Evolutionary conservation across 1,139 yeast genomes (phyloP).

Genomic region (Lodderomyces metapsilosis): DNA sequence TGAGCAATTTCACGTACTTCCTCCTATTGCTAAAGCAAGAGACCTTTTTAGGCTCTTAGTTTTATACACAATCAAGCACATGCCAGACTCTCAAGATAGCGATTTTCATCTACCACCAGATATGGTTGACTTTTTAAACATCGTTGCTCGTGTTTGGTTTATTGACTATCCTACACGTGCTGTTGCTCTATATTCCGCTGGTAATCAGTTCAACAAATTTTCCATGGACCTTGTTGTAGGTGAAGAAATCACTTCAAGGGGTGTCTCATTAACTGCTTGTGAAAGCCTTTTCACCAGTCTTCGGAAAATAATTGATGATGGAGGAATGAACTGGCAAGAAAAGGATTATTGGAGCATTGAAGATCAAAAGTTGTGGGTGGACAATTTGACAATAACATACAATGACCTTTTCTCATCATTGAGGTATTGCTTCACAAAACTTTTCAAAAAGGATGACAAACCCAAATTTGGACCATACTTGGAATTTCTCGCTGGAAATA

Average conservation of each 20-base stretch:
- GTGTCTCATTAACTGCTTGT: constrained; percentile 28
- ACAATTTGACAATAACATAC: constrained; percentile 48
- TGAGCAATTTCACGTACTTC: constrained; percentile 42
- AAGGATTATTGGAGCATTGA: constrained; percentile 43
- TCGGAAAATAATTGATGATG: constrained; percentile 32
- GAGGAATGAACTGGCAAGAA: constrained; percentile 34
- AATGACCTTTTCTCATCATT: constrained; percentile 48
- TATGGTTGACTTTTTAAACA: constrained; percentile 33
- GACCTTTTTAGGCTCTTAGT: constrained; percentile 2
- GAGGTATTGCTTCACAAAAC: constrained; percentile 40
- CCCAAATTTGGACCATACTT: constrained; percentile 65
- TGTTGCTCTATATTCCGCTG: constrained; percentile 52
- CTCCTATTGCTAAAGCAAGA: constrained; percentile 18
- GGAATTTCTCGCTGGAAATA: constrained; percentile 48
- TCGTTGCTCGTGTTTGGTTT: constrained; percentile 61
- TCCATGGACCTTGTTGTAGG: constrained; percentile 27
- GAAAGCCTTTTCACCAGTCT: constrained; percentile 28
- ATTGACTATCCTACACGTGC: constrained; percentile 53
- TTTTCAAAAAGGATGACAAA: constrained; percentile 48
- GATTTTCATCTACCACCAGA: constrained; percentile 13
- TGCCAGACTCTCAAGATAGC: background rate
- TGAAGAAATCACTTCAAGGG: constrained; percentile 20
- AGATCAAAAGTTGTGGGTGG: constrained; percentile 54
- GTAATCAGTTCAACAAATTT: constrained; percentile 38
- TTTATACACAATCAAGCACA: background rate